Percentiles rank a stretch among this genome's conserved stretches.
These are phyloP conservation scores for Hypoxylon fragiforme DNA, from an alignment of 495 filamentous ascomycete genomes.

Conservation along the genomic window DNA sequence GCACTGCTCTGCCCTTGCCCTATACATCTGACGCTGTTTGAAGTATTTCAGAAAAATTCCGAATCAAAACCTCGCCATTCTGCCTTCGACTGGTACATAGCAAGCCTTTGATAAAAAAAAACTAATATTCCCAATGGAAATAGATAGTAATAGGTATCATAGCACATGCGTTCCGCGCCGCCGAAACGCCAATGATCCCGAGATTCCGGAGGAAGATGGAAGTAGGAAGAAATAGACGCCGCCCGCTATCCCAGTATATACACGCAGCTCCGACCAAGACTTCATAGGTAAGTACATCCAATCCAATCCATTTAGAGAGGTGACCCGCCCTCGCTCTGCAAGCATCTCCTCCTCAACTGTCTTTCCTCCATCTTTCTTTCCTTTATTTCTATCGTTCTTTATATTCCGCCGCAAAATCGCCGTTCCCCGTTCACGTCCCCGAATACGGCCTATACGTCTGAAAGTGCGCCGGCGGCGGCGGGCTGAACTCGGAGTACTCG, in stretches of 20 bases:
- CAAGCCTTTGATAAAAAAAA: no score
- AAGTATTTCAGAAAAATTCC: not conserved
- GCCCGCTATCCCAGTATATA: slow-evolving; percentile 10
- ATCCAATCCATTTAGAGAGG: no score
- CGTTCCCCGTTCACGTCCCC: slow-evolving; percentile 13
- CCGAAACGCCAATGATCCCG: slow-evolving; percentile 16
- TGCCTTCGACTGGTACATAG: not conserved
- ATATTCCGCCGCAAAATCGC: not conserved
- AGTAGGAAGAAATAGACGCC: slow-evolving; percentile 18
- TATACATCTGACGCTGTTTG: not conserved
- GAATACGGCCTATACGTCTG: slow-evolving; percentile 35
- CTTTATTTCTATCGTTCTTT: no score
- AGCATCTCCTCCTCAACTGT: no score
- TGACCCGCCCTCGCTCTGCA: not conserved
- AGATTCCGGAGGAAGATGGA: no score
- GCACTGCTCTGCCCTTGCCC: not conserved
- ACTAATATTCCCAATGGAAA: no score
- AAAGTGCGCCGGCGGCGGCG: slow-evolving; percentile 33
- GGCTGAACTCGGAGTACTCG: slow-evolving; percentile 35
- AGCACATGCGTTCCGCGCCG: slow-evolving; percentile 13
- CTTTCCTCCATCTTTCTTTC: no score
- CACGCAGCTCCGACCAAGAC: not conserved
- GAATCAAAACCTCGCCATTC: not conserved
- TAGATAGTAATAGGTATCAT: slow-evolving; percentile 34
- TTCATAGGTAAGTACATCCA: no score